Evolutionary conservation across 2,329 filamentous ascomycete species (phyloP).

Genomic region (Nemania serpens): DNA sequence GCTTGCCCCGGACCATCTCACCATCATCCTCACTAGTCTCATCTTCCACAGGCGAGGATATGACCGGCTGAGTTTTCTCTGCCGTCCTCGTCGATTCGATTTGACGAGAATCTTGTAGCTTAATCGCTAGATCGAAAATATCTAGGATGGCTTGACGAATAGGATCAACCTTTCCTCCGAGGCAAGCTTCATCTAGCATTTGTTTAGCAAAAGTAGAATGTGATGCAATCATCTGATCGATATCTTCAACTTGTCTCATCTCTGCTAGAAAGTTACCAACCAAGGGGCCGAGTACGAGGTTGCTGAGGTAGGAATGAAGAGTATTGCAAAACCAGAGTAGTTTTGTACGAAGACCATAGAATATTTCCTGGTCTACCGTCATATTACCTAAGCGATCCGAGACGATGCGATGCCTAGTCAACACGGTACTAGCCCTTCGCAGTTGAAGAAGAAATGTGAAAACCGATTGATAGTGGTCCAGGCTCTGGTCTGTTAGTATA

Average conservation of each 20-base stretch:
- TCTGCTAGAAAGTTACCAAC: conserved; percentile 59
- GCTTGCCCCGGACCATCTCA: conserved; percentile 40
- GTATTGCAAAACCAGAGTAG: conserved; percentile 79
- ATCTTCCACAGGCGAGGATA: conserved; percentile 41
- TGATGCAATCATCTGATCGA: conserved; percentile 78
- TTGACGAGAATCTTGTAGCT: conserved; percentile 65
- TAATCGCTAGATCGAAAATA: conserved; percentile 74
- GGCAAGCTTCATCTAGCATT: conserved; percentile 70
- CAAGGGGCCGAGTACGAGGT: conserved; percentile 69
- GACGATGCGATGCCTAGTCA: conserved; percentile 60
- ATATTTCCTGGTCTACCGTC: conserved; percentile 52
- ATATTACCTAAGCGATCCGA: conserved; percentile 46
- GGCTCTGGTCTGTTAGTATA: conserved; percentile 69
- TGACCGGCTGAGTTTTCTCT: conserved; percentile 44
- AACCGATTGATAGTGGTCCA: conserved; percentile 70
- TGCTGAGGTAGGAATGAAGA: conserved; percentile 76
- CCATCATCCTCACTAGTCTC: conserved; percentile 40
- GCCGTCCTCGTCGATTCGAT: conserved; percentile 45
- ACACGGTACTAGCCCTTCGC: conserved; percentile 68
- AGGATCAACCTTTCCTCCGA: conserved; percentile 69
- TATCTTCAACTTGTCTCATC: conserved; percentile 67
- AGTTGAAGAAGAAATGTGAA: conserved; percentile 80
- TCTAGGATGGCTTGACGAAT: conserved; percentile 76
- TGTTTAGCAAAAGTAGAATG: conserved; percentile 68
- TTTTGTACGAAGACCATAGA: conserved; percentile 67